Base-by-base conservation (phyloP, 805 yeast species). In the Alloascoidea africana region DNA sequence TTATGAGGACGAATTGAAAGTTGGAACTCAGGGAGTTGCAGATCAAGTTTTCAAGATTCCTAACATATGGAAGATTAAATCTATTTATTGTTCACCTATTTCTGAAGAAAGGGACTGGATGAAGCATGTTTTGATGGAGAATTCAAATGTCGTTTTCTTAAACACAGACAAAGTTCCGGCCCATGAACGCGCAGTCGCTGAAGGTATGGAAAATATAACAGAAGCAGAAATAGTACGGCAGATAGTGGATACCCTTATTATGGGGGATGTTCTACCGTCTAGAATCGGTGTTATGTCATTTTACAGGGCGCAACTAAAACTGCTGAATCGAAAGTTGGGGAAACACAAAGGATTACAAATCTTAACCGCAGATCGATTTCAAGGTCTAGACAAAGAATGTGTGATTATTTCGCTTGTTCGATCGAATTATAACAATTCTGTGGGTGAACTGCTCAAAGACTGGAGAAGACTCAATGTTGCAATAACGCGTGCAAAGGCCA, bases 391-490 rank as follows among this genome's bases (percentile, higher is more conserved):
- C 55, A 91, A 89, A 49, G 89, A 84, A 19, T 82, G 95, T 50
- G 73, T 91, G 13, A 74, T 91, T 4, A 82, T 91, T 2, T 89
- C 97, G 0, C 60, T 91, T 46, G 98, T 91, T 2, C 63, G 95
- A 36, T 78, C 94, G 3, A 86, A 87, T 52, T 63, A 62, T 1
- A 68, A 68, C 15, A 61, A 65, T 5, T 65, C 63, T 32, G 76
- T 82, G 1, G 97, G 97, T 0, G 81, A 81, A 18, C 62, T 91
- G 34, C 59, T 91, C 33, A 73, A 69, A 43, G 97, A 91, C 48
- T 79, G 96, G 87, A 65, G 96, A 44, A 68, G 99, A 42, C 70
- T 91, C 35, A 91, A 91, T 55, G 99, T 91, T 27, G 93, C 96
- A 0, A 77, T 91, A 52, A 91, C 97, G 0, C 65, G 99, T 44